Evolutionary conservation across 257 asterid species (phyloP).

Genomic region (Phtheirospermum japonicum): DNA sequence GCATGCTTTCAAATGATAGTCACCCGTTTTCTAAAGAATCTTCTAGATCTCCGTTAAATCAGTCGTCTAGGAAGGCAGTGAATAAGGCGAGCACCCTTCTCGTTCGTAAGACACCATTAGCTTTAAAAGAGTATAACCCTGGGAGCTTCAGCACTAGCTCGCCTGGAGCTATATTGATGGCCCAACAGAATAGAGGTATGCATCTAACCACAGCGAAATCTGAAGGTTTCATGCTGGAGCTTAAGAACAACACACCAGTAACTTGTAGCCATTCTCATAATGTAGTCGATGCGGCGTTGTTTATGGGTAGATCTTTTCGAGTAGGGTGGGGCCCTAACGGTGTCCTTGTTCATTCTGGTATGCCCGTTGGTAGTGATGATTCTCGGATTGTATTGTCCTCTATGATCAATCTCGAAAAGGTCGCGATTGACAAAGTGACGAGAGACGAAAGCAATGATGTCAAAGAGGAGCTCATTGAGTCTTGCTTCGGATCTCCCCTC

Average conservation of each 20-base stretch:
- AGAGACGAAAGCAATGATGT: constrained; percentile 64
- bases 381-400: constrained; percentile 59
- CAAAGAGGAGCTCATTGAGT: constrained; percentile 58
- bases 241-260: constrained; percentile 61
- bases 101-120: constrained; percentile 85
- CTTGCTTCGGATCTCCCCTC: constrained; percentile 76
- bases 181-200: constrained; percentile 68
- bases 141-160: constrained; percentile 64
- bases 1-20: constrained; percentile 42
- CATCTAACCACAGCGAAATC: constrained; percentile 48
- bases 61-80: constrained; percentile 36
- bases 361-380: constrained; percentile 63
- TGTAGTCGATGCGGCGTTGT: constrained; percentile 93
- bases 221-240: constrained; percentile 75
- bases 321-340: constrained; percentile 99
- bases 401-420: constrained; percentile 78
- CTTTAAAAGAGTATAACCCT: constrained; percentile 68
- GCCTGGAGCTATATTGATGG: constrained; percentile 72
- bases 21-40: constrained; percentile 49
- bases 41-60: constrained; percentile 56
- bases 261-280: constrained; percentile 59
- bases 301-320: constrained; percentile 97
- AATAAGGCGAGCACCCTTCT: constrained; percentile 44
- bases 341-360: constrained; percentile 87
- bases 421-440: constrained; percentile 68